A percentile compares a stretch with the other conserved stretches of the same genome.
These are phyloP conservation scores for Phytomonas sp. DNA, from an alignment of 208 protist species.

Conservation along the genomic window DNA sequence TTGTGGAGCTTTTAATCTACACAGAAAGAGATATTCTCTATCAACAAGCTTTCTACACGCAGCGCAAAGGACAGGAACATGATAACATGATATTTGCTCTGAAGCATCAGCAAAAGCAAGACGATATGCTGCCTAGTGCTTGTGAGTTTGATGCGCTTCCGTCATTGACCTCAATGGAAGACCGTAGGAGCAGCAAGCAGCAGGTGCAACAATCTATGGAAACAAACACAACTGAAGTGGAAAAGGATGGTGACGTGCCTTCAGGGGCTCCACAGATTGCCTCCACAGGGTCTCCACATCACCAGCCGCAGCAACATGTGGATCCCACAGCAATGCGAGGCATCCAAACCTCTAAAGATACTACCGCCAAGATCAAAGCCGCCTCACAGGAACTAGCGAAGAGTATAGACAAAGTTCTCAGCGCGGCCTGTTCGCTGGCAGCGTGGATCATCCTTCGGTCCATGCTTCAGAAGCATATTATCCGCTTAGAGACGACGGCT, in stretches of 20 bases:
- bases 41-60: slow-evolving; percentile 10
- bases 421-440: slow-evolving; percentile 34
- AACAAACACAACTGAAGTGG: not conserved
- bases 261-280: not conserved
- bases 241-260: not conserved
- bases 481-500: not conserved
- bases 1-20: slow-evolving; percentile 43
- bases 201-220: not conserved
- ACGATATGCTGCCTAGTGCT: not conserved
- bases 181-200: not conserved
- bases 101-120: not conserved
- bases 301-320: not conserved
- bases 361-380: not conserved
- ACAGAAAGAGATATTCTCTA: slow-evolving; percentile 28
- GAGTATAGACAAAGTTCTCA: slow-evolving; percentile 38
- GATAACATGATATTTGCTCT: not conserved
- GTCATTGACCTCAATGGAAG: not conserved
- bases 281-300: not conserved
- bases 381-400: slow-evolving; percentile 23
- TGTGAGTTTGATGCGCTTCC: not conserved
- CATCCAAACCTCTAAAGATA: not conserved
- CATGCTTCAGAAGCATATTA: slow-evolving; percentile 49
- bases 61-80: not conserved
- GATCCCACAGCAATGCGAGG: too few species aligned
- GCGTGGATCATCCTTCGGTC: slow-evolving; percentile 59